Evolutionary conservation across 2,329 filamentous ascomycete species (phyloP), one percentile per base, ranked within the genome.

Genomic region (Pyrenophora graminea): DNA sequence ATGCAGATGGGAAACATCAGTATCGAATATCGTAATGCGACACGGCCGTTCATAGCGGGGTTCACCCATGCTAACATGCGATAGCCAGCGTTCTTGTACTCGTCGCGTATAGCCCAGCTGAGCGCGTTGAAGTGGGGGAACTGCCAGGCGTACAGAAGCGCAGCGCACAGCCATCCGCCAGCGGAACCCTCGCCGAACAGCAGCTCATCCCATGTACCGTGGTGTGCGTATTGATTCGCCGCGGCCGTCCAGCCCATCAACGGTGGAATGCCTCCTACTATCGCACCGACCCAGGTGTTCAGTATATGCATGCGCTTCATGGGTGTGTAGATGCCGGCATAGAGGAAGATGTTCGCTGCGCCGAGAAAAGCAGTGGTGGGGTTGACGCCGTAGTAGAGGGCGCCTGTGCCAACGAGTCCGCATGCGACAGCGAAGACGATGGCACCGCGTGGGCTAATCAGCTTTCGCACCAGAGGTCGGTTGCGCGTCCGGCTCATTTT

Each of bases 181-280:
- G 85, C 76, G 21, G 79, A 82, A 72, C 85, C 66, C 71, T 86
- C 70, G 66, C 89, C 87, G 49, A 95, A 83, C 0, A 96, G 78
- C 33, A 96, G 81, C 68, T 94, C 90, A 41, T 82, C 80, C 86
- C 89, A 94, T 9, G 85, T 87, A 3, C 70, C 72, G 6, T 69
- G 65, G 25, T 76, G 75, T 7, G 91, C 91, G 38, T 87, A 88
- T 73, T 97, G 91, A 44, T 91, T 92, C 0, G 91, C 92, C 0
- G 94, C 94, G 0, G 94, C 94, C 13, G 91, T 90, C 94, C 94
- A 99, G 59, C 94, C 94, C 94, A 99, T 99, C 27, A 99, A 76
- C 0, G 94, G 94, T 0, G 94, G 93, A 49, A 99, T 96, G 1
- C 88, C 92, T 55, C 94, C 94, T 0, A 99, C 90, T 0, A 99